Percentiles rank a stretch among this genome's conserved stretches.
Evolutionary conservation across 805 yeast genomes (phyloP).

Genomic region (Candida bentonensis): DNA sequence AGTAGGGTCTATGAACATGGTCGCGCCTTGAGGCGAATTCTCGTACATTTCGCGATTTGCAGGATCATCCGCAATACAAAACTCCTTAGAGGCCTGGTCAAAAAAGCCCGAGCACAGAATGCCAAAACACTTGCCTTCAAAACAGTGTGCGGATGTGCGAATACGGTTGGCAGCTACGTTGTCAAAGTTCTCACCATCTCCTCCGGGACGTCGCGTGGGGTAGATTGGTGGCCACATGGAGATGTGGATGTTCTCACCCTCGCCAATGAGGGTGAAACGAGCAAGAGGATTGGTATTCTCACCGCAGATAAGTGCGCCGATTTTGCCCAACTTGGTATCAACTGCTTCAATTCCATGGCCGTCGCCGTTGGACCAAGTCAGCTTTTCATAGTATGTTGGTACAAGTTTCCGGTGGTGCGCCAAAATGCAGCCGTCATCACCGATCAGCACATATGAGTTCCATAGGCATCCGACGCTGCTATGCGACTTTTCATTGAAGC

Average conservation of each 20-base stretch:
- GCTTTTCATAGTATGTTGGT: constrained; percentile 14
- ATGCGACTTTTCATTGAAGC: constrained; percentile 14
- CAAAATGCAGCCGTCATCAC: constrained; percentile 11
- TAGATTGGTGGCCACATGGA: constrained; percentile 16
- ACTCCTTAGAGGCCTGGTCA: constrained; percentile 12
- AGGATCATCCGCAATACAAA: constrained; percentile 16
- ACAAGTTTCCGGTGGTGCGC: constrained; percentile 14
- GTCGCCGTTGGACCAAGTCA: constrained; percentile 15
- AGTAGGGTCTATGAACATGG: constrained; percentile 14
- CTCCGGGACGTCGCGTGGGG: constrained; percentile 8
- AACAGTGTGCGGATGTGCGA: constrained; percentile 16
- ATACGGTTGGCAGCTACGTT: constrained; percentile 14
- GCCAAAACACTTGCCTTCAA: constrained; percentile 17
- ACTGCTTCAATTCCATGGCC: constrained; percentile 14
- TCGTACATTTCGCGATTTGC: constrained; percentile 10
- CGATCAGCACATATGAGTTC: constrained; percentile 15
- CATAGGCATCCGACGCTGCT: constrained; percentile 17
- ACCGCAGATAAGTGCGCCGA: constrained; percentile 15
- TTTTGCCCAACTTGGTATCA: constrained; percentile 13
- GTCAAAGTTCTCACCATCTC: constrained; percentile 4
- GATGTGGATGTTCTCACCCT: constrained; percentile 16
- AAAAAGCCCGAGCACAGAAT: constrained; percentile 14
- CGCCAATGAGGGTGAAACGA: constrained; percentile 13
- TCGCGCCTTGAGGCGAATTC: constrained; percentile 13
- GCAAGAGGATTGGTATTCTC: constrained; percentile 18